Percentiles rank a stretch among this genome's conserved stretches.
These are phyloP conservation scores for Penicillium longicatenatum DNA, from an alignment of 495 filamentous ascomycete species.

Conservation along the genomic window DNA sequence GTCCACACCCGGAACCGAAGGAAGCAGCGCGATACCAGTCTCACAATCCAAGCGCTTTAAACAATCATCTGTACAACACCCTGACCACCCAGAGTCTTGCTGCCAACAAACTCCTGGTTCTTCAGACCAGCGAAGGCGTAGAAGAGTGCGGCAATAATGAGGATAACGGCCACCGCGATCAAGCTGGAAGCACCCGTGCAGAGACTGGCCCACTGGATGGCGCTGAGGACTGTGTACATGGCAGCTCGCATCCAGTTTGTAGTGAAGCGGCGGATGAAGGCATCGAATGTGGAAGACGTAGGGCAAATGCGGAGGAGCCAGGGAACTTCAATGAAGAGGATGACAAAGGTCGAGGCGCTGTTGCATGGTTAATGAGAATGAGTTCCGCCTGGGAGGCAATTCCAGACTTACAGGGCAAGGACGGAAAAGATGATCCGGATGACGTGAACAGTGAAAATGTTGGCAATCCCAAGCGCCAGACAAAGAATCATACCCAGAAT, in stretches of 20 bases:
- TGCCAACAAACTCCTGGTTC: constrained; percentile 91
- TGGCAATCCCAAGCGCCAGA: constrained; percentile 91
- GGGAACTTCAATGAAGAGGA: constrained; percentile 96
- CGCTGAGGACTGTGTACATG: constrained; percentile 79
- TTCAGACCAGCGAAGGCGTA: constrained; percentile 84
- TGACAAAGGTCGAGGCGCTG: constrained; percentile 77
- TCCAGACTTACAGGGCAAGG: constrained; percentile 74
- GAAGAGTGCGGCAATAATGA: constrained; percentile 75
- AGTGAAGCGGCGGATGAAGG: constrained; percentile 86
- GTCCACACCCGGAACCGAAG: background rate
- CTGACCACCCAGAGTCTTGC: constrained; percentile 94
- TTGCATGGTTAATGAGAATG: constrained; percentile 13
- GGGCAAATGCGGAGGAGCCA: constrained; percentile 97
- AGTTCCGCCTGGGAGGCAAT: background rate
- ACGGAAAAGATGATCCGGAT: constrained; percentile 79
- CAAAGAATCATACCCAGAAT: constrained; percentile 93
- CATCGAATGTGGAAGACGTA: constrained; percentile 86
- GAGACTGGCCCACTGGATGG: constrained; percentile 81
- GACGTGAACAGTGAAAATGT: constrained; percentile 69
- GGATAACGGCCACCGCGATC: constrained; percentile 82
- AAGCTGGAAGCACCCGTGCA: constrained; percentile 60
- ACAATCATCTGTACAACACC: constrained; percentile 99
- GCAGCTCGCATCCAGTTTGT: constrained; percentile 97
- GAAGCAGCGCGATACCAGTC: constrained; percentile 9
- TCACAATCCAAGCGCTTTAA: constrained; percentile 35